phyloP scores from a whole-genome alignment of 768 basidiomycete species.

The Tylopilus felleus region DNA sequence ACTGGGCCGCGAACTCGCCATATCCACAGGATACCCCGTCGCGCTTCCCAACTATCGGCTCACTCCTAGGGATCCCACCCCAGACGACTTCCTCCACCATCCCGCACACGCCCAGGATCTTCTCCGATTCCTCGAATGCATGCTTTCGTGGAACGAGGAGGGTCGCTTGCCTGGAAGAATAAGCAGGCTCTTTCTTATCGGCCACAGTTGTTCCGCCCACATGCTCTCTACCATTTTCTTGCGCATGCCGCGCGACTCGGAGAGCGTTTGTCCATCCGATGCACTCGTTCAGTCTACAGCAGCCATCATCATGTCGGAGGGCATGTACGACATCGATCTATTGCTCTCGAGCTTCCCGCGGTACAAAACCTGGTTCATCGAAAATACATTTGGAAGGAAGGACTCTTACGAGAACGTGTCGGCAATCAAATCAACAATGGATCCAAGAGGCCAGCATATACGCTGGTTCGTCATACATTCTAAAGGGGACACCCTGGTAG shows the following conservation, averaged over 20 bases:
- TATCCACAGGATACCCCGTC: slow-evolving; percentile 51
- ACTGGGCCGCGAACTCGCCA: slow-evolving; percentile 53
- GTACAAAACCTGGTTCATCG: slow-evolving; percentile 73
- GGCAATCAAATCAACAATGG: slow-evolving; percentile 39
- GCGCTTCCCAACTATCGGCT: slow-evolving; percentile 79
- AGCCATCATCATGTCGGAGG: slow-evolving; percentile 66
- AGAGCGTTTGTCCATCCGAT: slow-evolving; percentile 41
- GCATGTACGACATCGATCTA: slow-evolving; percentile 71
- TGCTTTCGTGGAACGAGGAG: slow-evolving; percentile 41
- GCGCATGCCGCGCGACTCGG: slow-evolving; percentile 34
- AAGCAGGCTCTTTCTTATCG: slow-evolving; percentile 53
- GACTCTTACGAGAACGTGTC: slow-evolving; percentile 50
- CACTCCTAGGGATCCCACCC: slow-evolving; percentile 44
- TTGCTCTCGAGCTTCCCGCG: slow-evolving; percentile 60
- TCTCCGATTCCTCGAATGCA: slow-evolving; percentile 57
- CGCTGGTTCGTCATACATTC: slow-evolving; percentile 78
- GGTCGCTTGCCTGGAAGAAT: slow-evolving; percentile 36
- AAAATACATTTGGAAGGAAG: slow-evolving; percentile 52
- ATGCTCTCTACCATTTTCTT: slow-evolving; percentile 73
- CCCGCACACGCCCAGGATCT: slow-evolving; percentile 70
- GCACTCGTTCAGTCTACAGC: slow-evolving; percentile 43
- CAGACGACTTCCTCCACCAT: slow-evolving; percentile 46
- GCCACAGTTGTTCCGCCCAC: slow-evolving; percentile 82
- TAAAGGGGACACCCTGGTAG: slow-evolving; percentile 63
- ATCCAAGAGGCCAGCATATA: slow-evolving; percentile 35